Base-by-base conservation (phyloP, 2,329 filamentous ascomycete genomes). In the Epichloe festucae region DNA sequence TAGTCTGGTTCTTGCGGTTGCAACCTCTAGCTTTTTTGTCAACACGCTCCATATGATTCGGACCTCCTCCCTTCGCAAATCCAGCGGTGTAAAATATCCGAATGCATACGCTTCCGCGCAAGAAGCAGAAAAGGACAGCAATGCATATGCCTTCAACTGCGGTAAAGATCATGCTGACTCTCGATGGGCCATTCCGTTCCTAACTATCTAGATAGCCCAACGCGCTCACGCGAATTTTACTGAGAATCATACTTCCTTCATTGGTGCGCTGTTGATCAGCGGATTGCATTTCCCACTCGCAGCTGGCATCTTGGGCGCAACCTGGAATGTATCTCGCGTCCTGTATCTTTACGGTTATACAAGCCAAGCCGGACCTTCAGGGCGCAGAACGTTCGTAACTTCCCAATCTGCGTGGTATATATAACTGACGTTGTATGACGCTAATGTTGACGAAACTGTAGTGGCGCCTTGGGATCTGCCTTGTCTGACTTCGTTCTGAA, bases 221-320 rank as follows among this genome's bases (percentile, higher is more conserved):
- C 76, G 78, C 46, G 74, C 79, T 10, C 82, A 85, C 63, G 67
- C 70, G 58, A 84, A 85, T 71, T 85, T 74, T 67, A 73, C 72
- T 56, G 82, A 85, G 70, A 82, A 79, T 66, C 69, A 78, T 38
- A 67, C 74, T 8, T 69, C 77, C 3, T 71, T 77, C 61, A 60
- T 84, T 11, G 70, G 67, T 21, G 66, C 71, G 23, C 67, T 83
- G 11, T 63, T 82, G 54, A 71, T 85, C 58, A 67, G 77, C 10
- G 81, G 82, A 35, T 61, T 83, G 23, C 63, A 65, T 39, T 81
- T 71, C 63, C 82, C 82, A 2, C 52, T 72, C 5, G 64, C 67
- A 19, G 69, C 75, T 34, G 75, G 76, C 17, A 60, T 58, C 10
- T 59, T 80, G 31, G 80, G 80, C 15, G 70, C 62, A 14, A 62